Percentiles rank a stretch among this genome's conserved stretches.
These are phyloP conservation scores for Gossypium mustelinum DNA, from an alignment of 345 rosid genomes.

Conservation along the genomic window DNA sequence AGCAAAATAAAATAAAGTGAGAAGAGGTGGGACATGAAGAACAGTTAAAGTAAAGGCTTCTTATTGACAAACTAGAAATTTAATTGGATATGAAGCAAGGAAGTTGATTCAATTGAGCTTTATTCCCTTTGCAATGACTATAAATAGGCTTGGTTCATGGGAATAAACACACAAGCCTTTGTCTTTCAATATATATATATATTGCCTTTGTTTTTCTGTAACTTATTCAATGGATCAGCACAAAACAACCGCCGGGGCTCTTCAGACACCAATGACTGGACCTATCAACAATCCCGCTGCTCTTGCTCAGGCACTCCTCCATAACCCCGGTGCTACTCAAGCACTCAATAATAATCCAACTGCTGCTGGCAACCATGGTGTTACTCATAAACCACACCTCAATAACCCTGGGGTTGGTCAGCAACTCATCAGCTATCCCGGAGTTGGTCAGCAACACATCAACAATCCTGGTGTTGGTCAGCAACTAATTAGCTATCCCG, in stretches of 20 bases:
- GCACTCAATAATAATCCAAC: constrained; percentile 1
- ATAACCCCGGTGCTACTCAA: background rate
- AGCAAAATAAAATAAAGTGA: background rate
- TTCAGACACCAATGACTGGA: background rate
- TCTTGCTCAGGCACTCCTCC: background rate
- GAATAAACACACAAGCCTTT: constrained; percentile 15
- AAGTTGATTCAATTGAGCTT: constrained; percentile 41
- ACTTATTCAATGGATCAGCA: constrained; percentile 2
- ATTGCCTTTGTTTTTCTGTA: background rate
- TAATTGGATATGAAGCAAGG: constrained; percentile 44
- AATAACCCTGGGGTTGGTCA: background rate
- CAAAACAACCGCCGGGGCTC: background rate
- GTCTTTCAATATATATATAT: background rate
- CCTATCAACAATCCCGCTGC: background rate
- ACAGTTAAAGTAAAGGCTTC: constrained; percentile 9
- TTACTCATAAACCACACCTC: background rate
- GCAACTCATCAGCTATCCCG: background rate
- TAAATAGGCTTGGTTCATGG: constrained; percentile 25
- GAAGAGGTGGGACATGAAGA: constrained; percentile 6
- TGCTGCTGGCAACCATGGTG: background rate
- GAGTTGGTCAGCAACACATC: background rate
- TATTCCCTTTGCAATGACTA: constrained; percentile 27
- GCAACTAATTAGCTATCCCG: background rate
- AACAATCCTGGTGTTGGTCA: constrained; percentile 4
- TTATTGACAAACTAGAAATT: constrained; percentile 19